phyloP scores from a whole-genome alignment of 495 filamentous ascomycete genomes.

The Gamarada debralockiae region DNA sequence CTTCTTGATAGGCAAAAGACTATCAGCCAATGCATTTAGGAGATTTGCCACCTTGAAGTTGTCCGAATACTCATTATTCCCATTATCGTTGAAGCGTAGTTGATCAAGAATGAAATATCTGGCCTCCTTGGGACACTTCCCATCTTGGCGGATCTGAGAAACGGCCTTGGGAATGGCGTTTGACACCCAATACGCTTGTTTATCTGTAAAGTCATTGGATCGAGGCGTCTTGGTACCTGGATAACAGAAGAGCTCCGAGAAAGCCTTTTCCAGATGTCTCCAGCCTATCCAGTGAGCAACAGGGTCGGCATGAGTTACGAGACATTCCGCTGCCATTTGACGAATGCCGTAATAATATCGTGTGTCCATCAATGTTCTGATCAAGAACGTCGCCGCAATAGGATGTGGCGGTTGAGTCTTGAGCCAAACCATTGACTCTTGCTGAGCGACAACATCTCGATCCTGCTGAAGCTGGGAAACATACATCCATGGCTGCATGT shows the following conservation, averaged over 20 bases:
- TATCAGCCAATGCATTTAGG: constrained; percentile 74
- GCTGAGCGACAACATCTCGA: constrained; percentile 90
- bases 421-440: constrained; percentile 60
- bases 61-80: constrained; percentile 81
- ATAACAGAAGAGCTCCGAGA: constrained; percentile 85
- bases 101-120: constrained; percentile 82
- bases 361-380: constrained; percentile 83
- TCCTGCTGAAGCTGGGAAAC: constrained; percentile 96
- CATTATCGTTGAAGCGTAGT: constrained; percentile 90
- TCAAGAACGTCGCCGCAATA: constrained; percentile 78
- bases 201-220: constrained; percentile 86
- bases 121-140: constrained; percentile 69
- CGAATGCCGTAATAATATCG: constrained; percentile 94
- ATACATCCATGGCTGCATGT: constrained; percentile 93
- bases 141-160: constrained; percentile 66
- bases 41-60: constrained; percentile 80
- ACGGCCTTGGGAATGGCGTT: constrained; percentile 76
- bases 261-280: constrained; percentile 78
- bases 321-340: constrained; percentile 67
- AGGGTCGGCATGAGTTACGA: constrained; percentile 68
- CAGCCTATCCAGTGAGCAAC: constrained; percentile 74
- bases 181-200: constrained; percentile 75
- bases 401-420: constrained; percentile 49
- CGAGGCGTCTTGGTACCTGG: constrained; percentile 66
- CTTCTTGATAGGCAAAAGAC: constrained; percentile 55